Conservation (phyloP, 164 flowering plant genomes). For the Magnolia officinalis region DNA sequence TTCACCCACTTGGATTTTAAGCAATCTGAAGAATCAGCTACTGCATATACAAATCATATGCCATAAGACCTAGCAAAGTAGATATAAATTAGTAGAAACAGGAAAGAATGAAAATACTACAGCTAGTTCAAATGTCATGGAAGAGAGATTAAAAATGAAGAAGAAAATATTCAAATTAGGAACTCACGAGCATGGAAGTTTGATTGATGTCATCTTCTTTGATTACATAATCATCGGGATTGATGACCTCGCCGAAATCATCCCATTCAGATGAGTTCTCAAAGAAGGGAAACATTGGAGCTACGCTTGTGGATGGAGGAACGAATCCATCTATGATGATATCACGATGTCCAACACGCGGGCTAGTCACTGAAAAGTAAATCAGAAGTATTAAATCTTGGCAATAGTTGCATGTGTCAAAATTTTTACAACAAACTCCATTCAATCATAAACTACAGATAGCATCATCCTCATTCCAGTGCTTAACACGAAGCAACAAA, state of each 20-base stretch:
- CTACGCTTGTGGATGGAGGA: conserved; percentile 68
- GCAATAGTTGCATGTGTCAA: conserved; percentile 40
- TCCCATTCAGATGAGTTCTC: conserved; percentile 88
- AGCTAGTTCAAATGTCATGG: background rate
- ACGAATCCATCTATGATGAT: conserved; percentile 88
- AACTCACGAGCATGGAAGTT: conserved; percentile 48
- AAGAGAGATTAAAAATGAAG: background rate
- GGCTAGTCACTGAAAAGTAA: conserved; percentile 39
- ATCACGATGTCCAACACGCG: conserved; percentile 48
- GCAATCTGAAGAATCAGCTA: background rate
- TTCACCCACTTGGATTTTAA: background rate
- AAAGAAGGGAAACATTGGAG: conserved; percentile 93
- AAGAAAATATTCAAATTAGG: background rate
- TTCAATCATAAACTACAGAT: background rate
- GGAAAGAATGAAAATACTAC: background rate
- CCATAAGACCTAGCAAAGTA: background rate
- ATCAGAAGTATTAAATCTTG: background rate
- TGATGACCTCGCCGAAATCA: conserved; percentile 96
- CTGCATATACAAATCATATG: background rate
- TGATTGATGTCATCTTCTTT: conserved; percentile 83
- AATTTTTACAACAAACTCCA: background rate
- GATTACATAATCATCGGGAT: conserved; percentile 85
- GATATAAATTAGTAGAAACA: background rate
- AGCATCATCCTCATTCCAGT: background rate
- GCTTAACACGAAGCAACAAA: background rate